phyloP scores from a whole-genome alignment of 2,329 filamentous ascomycete genomes.

The Pestalotiopsis sp. region DNA sequence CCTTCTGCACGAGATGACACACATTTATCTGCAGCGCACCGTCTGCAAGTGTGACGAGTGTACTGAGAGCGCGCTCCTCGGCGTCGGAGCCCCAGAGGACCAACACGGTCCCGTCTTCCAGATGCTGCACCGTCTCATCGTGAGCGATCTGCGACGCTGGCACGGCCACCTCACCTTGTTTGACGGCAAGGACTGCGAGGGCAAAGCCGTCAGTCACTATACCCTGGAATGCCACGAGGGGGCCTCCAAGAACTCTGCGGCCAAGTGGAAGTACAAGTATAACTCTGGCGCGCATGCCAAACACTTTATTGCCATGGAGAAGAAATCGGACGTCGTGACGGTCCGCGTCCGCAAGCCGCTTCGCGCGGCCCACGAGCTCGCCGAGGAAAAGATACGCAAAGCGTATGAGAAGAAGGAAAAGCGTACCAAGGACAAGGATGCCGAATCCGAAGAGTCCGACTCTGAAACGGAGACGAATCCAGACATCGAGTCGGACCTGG shows the following conservation, averaged over 20 bases:
- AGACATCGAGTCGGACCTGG: background rate
- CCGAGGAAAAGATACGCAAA: background rate
- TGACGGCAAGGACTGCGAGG: conserved; percentile 21
- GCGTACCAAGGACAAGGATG: background rate
- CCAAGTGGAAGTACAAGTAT: background rate
- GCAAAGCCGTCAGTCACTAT: conserved; percentile 14
- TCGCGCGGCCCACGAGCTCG: background rate
- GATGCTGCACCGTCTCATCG: conserved; percentile 23
- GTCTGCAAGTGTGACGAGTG: conserved; percentile 19
- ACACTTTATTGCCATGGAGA: background rate
- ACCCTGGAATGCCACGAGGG: background rate
- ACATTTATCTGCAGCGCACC: conserved; percentile 19
- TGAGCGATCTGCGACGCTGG: conserved; percentile 23
- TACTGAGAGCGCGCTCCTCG: conserved; percentile 15
- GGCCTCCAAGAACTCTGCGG: background rate
- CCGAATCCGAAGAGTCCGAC: background rate
- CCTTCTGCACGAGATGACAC: conserved; percentile 24
- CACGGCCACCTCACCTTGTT: conserved; percentile 13
- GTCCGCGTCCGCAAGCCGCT: background rate
- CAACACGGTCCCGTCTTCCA: conserved; percentile 23
- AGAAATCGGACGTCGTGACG: background rate
- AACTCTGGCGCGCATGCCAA: background rate
- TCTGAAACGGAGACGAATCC: background rate
- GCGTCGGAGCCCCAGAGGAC: conserved; percentile 16
- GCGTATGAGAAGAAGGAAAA: background rate